Conservation (phyloP, 2,329 filamentous ascomycete species). For the Macrophomina tecta region DNA sequence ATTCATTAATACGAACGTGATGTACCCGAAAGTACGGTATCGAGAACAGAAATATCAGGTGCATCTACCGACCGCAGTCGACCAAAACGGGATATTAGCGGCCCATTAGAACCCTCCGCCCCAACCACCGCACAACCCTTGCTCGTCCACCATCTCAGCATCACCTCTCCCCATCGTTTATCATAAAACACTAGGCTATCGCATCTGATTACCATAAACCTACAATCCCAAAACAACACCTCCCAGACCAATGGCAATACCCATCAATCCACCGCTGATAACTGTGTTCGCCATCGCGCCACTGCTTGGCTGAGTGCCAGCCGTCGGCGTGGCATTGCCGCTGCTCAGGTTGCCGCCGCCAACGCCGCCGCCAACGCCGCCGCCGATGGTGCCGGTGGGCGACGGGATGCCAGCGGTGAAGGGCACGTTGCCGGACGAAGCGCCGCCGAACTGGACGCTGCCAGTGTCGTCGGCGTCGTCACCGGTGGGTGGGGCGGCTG, state of each 20-base stretch:
- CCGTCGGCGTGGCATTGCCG: neutral
- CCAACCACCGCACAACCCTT: no score
- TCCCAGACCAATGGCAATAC: neutral
- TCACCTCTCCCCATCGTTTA: no score
- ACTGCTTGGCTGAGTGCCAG: slow-evolving; percentile 31
- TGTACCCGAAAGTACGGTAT: no score
- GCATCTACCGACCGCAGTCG: no score
- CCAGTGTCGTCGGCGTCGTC: slow-evolving; percentile 45
- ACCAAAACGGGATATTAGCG: no score
- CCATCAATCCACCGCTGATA: neutral
- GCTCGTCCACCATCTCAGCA: no score
- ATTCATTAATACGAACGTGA: no score
- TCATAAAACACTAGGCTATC: no score
- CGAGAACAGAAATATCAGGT: no score
- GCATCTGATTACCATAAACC: no score
- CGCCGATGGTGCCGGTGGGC: slow-evolving; percentile 48
- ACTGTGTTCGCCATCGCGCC: neutral
- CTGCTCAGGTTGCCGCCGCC: slow-evolving; percentile 32
- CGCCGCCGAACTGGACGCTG: slow-evolving; percentile 61
- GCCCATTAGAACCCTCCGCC: no score
- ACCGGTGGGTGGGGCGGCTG: slow-evolving; percentile 52
- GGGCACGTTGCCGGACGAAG: slow-evolving; percentile 56
- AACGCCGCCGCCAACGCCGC: slow-evolving; percentile 33
- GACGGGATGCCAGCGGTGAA: slow-evolving; percentile 62
- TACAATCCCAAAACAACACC: neutral